Conservation (phyloP, 176 grass and related monocot species). For the Olyra latifolia region DNA sequence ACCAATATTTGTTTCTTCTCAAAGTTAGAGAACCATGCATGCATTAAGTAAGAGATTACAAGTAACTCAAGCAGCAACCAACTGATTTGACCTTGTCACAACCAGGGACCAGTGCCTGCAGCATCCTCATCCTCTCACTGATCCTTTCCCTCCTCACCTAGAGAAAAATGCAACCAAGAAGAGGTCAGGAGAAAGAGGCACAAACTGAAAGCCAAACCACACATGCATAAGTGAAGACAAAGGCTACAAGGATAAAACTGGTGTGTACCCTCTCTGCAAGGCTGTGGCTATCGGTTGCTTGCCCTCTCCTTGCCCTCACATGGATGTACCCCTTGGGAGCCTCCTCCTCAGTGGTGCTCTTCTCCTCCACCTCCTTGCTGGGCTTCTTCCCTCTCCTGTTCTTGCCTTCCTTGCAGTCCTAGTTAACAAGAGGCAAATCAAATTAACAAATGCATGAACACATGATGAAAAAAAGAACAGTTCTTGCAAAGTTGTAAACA, state of each 20-base stretch:
- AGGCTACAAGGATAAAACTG: constrained; percentile 15
- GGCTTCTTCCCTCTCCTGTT: constrained; percentile 53
- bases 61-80: neutral
- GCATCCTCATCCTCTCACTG: constrained; percentile 93
- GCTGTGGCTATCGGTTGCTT: constrained; percentile 96
- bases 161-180: constrained; percentile 12
- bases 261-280: constrained; percentile 81
- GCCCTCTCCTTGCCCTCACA: constrained; percentile 95
- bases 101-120: constrained; percentile 87
- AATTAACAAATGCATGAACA: neutral
- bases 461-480: neutral
- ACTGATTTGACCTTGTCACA: constrained; percentile 79
- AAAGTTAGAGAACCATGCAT: constrained; percentile 18
- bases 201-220: constrained; percentile 10
- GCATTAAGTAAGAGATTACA: constrained; percentile 7
- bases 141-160: constrained; percentile 97
- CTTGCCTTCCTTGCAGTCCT: constrained; percentile 69
- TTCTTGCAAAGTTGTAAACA: neutral
- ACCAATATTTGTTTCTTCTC: constrained; percentile 20
- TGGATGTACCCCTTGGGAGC: constrained; percentile 78
- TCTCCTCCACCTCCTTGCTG: constrained; percentile 46
- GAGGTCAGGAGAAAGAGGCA: constrained; percentile 19
- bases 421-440: constrained; percentile 1
- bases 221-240: constrained; percentile 18
- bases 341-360: constrained; percentile 53